Evolutionary conservation across 2,329 filamentous ascomycete genomes (phyloP).

Genomic region (Cadophora luteo-olivacea): DNA sequence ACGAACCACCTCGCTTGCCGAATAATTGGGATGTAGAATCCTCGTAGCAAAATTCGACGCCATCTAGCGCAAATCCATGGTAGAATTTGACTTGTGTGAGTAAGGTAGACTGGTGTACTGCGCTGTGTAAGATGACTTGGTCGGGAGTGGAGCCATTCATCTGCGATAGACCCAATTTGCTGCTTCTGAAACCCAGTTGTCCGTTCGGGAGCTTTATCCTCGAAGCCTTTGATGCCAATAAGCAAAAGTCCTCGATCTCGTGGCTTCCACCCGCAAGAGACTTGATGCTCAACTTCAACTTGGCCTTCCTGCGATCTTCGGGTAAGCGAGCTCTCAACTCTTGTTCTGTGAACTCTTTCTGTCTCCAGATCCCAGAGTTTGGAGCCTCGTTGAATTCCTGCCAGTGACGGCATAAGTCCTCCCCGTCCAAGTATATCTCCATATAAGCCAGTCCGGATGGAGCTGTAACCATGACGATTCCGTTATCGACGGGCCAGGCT

Average conservation of each 20-base stretch:
- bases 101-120: slow-evolving; percentile 71
- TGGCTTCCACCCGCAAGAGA: slow-evolving; percentile 77
- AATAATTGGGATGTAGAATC: slow-evolving; percentile 85
- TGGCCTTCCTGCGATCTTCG: slow-evolving; percentile 73
- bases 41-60: slow-evolving; percentile 92
- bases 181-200: slow-evolving; percentile 77
- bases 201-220: slow-evolving; percentile 77
- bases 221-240: slow-evolving; percentile 72
- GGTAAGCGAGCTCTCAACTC: slow-evolving; percentile 76
- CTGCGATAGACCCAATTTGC: slow-evolving; percentile 73
- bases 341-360: slow-evolving; percentile 76
- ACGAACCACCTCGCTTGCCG: slow-evolving; percentile 77
- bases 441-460: slow-evolving; percentile 83
- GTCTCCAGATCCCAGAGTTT: slow-evolving; percentile 68
- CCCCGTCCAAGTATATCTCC: slow-evolving; percentile 81
- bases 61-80: slow-evolving; percentile 78
- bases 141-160: slow-evolving; percentile 73
- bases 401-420: slow-evolving; percentile 80
- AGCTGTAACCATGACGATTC: slow-evolving; percentile 78
- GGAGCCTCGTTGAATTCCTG: slow-evolving; percentile 77
- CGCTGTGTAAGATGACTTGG: slow-evolving; percentile 77
- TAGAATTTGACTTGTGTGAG: slow-evolving; percentile 79
- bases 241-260: slow-evolving; percentile 77
- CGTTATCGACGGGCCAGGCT: slow-evolving; percentile 82
- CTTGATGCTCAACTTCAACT: slow-evolving; percentile 74